phyloP scores from a whole-genome alignment of 2,329 filamentous ascomycete genomes.

The Phialophora chinensis region DNA sequence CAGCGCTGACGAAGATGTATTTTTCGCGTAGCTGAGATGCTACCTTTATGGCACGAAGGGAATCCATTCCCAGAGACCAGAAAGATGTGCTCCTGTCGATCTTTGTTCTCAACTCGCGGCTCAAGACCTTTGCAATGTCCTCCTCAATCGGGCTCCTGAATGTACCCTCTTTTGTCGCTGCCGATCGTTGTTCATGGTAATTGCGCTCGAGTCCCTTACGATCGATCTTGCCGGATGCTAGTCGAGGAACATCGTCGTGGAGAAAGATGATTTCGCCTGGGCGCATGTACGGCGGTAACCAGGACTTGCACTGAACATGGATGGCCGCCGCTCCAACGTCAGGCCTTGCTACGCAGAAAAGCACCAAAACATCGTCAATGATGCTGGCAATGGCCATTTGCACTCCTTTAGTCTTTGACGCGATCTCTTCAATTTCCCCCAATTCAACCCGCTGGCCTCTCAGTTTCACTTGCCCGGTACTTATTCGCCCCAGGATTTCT shows the following conservation, averaged over 20 bases:
- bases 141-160: constrained; percentile 35
- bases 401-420: constrained; percentile 66
- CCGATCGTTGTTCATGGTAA: constrained; percentile 31
- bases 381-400: constrained; percentile 72
- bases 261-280: constrained; percentile 71
- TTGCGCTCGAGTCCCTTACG: constrained; percentile 63
- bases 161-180: background rate
- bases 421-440: constrained; percentile 76
- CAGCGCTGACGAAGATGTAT: constrained; percentile 63
- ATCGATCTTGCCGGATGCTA: constrained; percentile 85
- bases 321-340: constrained; percentile 54
- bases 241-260: constrained; percentile 69
- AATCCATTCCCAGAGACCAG: constrained; percentile 67
- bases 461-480: constrained; percentile 82
- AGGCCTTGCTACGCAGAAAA: constrained; percentile 69
- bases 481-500: constrained; percentile 83
- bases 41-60: constrained; percentile 66
- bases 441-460: constrained; percentile 83
- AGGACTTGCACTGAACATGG: constrained; percentile 67
- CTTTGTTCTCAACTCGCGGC: constrained; percentile 49
- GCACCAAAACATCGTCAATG: constrained; percentile 70
- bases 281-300: constrained; percentile 84
- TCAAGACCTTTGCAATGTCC: constrained; percentile 52
- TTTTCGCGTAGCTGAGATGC: constrained; percentile 66
- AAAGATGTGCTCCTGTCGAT: constrained; percentile 54